Evolutionary conservation across 805 yeast species (phyloP).

Genomic region (Clavispora fructus): DNA sequence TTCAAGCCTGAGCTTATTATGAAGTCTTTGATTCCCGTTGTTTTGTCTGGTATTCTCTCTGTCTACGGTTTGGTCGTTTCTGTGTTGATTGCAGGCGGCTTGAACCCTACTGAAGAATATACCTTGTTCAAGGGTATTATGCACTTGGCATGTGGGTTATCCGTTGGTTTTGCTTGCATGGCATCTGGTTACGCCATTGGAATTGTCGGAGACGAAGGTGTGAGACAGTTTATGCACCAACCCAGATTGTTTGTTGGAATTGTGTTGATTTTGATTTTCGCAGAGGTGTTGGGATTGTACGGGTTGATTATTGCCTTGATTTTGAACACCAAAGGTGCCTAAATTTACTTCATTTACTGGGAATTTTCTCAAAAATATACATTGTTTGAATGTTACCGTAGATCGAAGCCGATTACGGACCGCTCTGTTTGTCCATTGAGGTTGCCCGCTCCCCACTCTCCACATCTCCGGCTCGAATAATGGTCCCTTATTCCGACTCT

Average conservation of each 20-base stretch:
- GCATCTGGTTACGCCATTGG: constrained; percentile 97
- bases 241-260: constrained; percentile 86
- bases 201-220: constrained; percentile 91
- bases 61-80: constrained; percentile 97
- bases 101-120: constrained; percentile 73
- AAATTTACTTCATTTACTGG: not conserved
- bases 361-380: not conserved
- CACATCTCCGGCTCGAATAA: too few relatives aligned
- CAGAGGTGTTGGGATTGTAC: constrained; percentile 84
- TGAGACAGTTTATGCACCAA: constrained; percentile 81
- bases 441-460: too few relatives aligned
- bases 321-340: constrained; percentile 74
- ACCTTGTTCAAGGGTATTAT: constrained; percentile 93
- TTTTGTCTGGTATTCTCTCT: constrained; percentile 95
- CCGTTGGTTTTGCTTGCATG: constrained; percentile 94
- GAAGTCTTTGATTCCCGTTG: constrained; percentile 95
- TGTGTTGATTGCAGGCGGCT: constrained; percentile 87
- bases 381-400: not conserved
- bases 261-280: constrained; percentile 82
- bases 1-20: constrained; percentile 95
- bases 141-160: constrained; percentile 93
- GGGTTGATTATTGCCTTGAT: constrained; percentile 95
- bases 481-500: too few relatives aligned
- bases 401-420: too few relatives aligned
- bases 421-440: too few relatives aligned